phyloP scores from a whole-genome alignment of 345 rosid species.

The Lepidium aucheri region DNA sequence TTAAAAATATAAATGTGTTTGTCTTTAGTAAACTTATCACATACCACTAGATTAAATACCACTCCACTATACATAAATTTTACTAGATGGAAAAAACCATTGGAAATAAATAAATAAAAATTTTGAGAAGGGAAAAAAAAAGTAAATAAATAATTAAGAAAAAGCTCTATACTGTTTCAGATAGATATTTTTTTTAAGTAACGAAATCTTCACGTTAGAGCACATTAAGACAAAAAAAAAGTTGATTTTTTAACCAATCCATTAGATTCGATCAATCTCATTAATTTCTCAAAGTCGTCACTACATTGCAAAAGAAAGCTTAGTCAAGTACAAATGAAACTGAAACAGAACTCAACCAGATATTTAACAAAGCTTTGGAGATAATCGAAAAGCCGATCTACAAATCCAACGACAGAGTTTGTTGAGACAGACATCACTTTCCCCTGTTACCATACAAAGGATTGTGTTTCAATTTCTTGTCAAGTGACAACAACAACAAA shows the following conservation, averaged over 20 bases:
- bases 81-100: too few relatives aligned
- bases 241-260: background rate
- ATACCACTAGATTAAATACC: too few relatives aligned
- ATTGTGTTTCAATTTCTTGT: background rate
- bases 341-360: background rate
- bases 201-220: too few relatives aligned
- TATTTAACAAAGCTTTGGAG: conserved; percentile 5
- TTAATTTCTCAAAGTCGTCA: background rate
- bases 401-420: background rate
- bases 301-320: background rate
- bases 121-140: too few relatives aligned
- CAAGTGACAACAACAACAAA: background rate
- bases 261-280: conserved; percentile 2
- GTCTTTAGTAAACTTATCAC: too few relatives aligned
- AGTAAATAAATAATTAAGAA: too few relatives aligned
- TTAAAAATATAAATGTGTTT: too few relatives aligned
- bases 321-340: conserved; percentile 5
- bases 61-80: too few relatives aligned
- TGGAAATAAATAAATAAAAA: too few relatives aligned
- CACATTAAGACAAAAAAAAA: background rate
- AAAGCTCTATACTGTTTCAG: too few relatives aligned
- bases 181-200: too few relatives aligned
- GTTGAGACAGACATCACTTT: conserved; percentile 12
- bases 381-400: background rate
- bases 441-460: conserved; percentile 2